Percentiles rank a stretch among this genome's conserved stretches.
These are phyloP conservation scores for Rhodotorula sp. DNA, from an alignment of 1,284 basidiomycete species.

Conservation along the genomic window DNA sequence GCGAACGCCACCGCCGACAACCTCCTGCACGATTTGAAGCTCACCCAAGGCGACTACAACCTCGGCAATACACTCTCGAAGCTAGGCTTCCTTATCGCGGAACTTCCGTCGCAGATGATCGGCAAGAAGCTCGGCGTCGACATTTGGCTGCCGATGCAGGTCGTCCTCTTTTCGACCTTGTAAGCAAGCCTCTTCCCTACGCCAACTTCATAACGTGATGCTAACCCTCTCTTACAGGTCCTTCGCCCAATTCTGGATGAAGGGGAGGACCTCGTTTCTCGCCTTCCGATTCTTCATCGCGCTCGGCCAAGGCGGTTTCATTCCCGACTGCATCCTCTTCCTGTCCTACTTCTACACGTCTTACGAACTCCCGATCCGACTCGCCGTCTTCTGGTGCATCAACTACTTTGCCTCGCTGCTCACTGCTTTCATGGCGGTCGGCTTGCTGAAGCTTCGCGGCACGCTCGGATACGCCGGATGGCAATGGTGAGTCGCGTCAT, in stretches of 20 bases:
- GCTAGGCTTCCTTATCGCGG: slow-evolving; percentile 25
- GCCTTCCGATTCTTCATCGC: slow-evolving; percentile 49
- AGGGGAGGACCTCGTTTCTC: slow-evolving; percentile 44
- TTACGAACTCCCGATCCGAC: slow-evolving; percentile 2
- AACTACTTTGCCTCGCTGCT: slow-evolving; percentile 4
- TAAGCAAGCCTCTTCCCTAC: too few species aligned
- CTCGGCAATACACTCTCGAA: slow-evolving; percentile 44
- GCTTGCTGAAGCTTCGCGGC: slow-evolving; percentile 31
- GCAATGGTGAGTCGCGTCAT: slow-evolving; percentile 38
- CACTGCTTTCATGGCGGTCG: slow-evolving; percentile 33
- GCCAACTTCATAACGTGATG: too few species aligned
- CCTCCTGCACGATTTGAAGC: slow-evolving; percentile 48
- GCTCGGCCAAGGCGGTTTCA: slow-evolving; percentile 45
- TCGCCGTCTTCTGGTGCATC: slow-evolving; percentile 9
- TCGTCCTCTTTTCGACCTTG: neutral
- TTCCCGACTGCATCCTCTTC: slow-evolving; percentile 13
- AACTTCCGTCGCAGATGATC: slow-evolving; percentile 43
- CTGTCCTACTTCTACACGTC: slow-evolving; percentile 9
- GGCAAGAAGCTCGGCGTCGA: slow-evolving; percentile 50
- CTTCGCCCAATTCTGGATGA: slow-evolving; percentile 31
- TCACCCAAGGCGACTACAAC: slow-evolving; percentile 51
- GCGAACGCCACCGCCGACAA: slow-evolving; percentile 46
- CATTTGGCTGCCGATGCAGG: slow-evolving; percentile 17
- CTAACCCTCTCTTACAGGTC: slow-evolving; percentile 11
- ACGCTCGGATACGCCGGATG: slow-evolving; percentile 23